Base-by-base conservation (phyloP, 2,329 filamentous ascomycete genomes). In the Colletotrichum abscissum region DNA sequence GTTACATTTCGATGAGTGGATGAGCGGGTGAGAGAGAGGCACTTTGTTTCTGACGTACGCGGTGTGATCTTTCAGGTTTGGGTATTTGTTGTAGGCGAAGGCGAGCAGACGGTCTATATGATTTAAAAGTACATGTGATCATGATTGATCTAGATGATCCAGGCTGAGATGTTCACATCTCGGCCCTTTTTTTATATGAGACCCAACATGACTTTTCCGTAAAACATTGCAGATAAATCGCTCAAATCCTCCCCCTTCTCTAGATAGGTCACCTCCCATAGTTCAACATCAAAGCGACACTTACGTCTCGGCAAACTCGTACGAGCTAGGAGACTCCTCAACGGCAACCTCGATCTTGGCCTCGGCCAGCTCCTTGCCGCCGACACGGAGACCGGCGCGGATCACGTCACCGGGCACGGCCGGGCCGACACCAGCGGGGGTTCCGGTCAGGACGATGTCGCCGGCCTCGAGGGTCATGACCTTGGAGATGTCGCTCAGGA, bases 391-490 rank as follows among this genome's bases (percentile, higher is more conserved):
- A 4, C 95, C 95, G 30, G 94, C 95, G 75, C 89, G 92, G 89
- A 99, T 94, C 38, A 96, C 87, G 84, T 99, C 95, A 2, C 97
- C 97, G 1, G 94, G 91, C 73, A 92, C 90, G 1, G 98, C 95
- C 24, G 92, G 88, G 1, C 97, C 97, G 1, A 99, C 97, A 14
- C 97, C 97, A 85, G 98, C 98, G 63, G 97, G 97, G 63, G 97
- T 99, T 22, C 97, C 97, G n/a, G 97, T 99, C 78, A 99, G 86
- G 62, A 99, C 91, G 79, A 99, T 92, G 83, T 99, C 97, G 62
- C 96, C 97, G 79, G 93, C 91, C 83, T 97, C 93, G 72, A 99
- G 87, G 9, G 95, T 95, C 95, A 98, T 98, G 71, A 98, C 95
- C 81, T 92, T 92, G 76, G 94, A 97, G 80, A 99, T 97, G 85